A percentile compares a stretch with the other conserved stretches of the same genome.
Evolutionary conservation across 1,284 basidiomycete species (phyloP).

Genomic region (Volvariella volvacea): DNA sequence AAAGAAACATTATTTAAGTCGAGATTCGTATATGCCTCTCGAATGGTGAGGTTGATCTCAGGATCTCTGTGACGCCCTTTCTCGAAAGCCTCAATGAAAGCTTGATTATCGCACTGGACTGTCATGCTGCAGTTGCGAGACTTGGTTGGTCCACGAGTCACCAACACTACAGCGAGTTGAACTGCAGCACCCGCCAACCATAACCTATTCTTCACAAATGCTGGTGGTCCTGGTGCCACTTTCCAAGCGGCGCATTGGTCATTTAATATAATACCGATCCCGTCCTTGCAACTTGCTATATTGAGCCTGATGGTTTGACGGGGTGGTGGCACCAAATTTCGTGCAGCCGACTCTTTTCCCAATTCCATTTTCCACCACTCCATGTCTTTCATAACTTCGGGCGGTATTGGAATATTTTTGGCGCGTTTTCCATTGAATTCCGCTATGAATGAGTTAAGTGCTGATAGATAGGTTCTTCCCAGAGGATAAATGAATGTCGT

Average conservation of each 20-base stretch:
- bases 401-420: slow-evolving; percentile 8
- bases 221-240: slow-evolving; percentile 15
- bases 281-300: slow-evolving; percentile 22
- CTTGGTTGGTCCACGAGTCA: slow-evolving; percentile 7
- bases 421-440: slow-evolving; percentile 13
- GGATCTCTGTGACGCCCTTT: slow-evolving; percentile 18
- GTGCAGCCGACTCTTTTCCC: background rate
- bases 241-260: slow-evolving; percentile 18
- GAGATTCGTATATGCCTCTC: background rate
- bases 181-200: slow-evolving; percentile 22
- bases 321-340: background rate
- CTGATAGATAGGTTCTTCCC: slow-evolving; percentile 20
- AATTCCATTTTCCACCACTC: background rate
- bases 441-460: slow-evolving; percentile 19
- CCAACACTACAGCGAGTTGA: slow-evolving; percentile 16
- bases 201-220: slow-evolving; percentile 19
- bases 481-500: slow-evolving; percentile 23
- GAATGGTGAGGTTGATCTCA: slow-evolving; percentile 17
- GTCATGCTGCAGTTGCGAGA: slow-evolving; percentile 10
- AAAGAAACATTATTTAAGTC: too few species aligned
- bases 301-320: slow-evolving; percentile 5
- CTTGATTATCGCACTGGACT: slow-evolving; percentile 26
- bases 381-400: slow-evolving; percentile 11
- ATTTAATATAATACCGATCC: slow-evolving; percentile 23
- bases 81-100: slow-evolving; percentile 21